phyloP scores from a whole-genome alignment of 1,284 basidiomycete genomes.

The Microbotryomycetes sp. region DNA sequence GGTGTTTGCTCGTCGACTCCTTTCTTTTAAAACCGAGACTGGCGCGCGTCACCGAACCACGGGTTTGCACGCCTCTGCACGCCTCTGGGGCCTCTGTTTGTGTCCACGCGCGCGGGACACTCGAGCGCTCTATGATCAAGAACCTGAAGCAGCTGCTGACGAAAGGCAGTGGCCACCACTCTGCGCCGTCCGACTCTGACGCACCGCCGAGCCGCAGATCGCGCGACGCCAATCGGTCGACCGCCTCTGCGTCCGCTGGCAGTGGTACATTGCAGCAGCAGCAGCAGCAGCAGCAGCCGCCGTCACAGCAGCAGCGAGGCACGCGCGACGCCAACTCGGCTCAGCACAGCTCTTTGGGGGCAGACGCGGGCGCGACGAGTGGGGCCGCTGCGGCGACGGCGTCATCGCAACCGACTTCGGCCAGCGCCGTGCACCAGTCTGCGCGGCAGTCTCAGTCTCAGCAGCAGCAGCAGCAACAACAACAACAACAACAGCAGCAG shows the following conservation, averaged over 20 bases:
- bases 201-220: background rate
- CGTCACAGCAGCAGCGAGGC: background rate
- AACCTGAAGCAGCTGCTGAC: background rate
- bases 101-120: background rate
- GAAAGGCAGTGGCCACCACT: background rate
- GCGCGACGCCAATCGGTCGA: background rate
- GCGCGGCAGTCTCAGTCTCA: too few relatives aligned
- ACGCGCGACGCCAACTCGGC: background rate
- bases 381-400: background rate
- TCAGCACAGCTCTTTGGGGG: background rate
- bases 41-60: too few relatives aligned
- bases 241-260: background rate
- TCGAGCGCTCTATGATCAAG: background rate
- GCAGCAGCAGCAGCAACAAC: too few relatives aligned
- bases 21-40: too few relatives aligned
- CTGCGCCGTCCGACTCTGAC: too few relatives aligned
- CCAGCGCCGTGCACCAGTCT: too few relatives aligned
- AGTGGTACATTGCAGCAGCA: too few relatives aligned
- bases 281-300: background rate
- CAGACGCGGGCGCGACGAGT: background rate
- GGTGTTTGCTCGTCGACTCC: too few relatives aligned
- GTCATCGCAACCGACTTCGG: background rate
- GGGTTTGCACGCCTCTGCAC: too few relatives aligned
- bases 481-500: background rate
- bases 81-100: background rate